phyloP scores from a whole-genome alignment of 495 filamentous ascomycete species.

The Neurospora tetraspora region DNA sequence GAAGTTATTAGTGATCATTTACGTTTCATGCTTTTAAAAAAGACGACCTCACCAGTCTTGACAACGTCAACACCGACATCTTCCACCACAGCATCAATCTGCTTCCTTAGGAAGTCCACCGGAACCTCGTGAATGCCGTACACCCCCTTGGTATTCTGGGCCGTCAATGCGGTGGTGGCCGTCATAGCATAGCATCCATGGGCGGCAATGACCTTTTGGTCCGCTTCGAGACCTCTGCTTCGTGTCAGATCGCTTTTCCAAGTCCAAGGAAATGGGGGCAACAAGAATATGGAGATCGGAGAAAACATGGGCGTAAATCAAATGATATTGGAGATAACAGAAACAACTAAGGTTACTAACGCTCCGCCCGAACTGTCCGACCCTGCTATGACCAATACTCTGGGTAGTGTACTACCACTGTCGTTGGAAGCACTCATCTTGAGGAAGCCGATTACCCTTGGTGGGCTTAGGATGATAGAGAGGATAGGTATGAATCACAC shows the following conservation, averaged over 20 bases:
- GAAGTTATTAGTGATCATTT: neutral
- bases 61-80: slow-evolving; percentile 86
- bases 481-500: neutral
- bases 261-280: neutral
- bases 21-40: neutral
- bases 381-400: slow-evolving; percentile 75
- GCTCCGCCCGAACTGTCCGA: slow-evolving; percentile 89
- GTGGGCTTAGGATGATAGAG: neutral
- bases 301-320: neutral
- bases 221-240: slow-evolving; percentile 83
- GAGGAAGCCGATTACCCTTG: neutral
- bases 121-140: slow-evolving; percentile 72
- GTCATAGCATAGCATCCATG: slow-evolving; percentile 94
- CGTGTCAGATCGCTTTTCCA: slow-evolving; percentile 1
- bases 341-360: slow-evolving; percentile 39
- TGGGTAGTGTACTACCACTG: slow-evolving; percentile 3
- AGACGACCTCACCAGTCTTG: slow-evolving; percentile 60
- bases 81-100: slow-evolving; percentile 71
- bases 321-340: neutral
- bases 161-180: slow-evolving; percentile 89
- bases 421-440: neutral
- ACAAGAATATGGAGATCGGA: neutral
- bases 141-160: slow-evolving; percentile 86
- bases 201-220: slow-evolving; percentile 87
- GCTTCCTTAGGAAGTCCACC: slow-evolving; percentile 65